Conservation (phyloP, 179 eudicot species). For the Corrigiola litoralis region DNA sequence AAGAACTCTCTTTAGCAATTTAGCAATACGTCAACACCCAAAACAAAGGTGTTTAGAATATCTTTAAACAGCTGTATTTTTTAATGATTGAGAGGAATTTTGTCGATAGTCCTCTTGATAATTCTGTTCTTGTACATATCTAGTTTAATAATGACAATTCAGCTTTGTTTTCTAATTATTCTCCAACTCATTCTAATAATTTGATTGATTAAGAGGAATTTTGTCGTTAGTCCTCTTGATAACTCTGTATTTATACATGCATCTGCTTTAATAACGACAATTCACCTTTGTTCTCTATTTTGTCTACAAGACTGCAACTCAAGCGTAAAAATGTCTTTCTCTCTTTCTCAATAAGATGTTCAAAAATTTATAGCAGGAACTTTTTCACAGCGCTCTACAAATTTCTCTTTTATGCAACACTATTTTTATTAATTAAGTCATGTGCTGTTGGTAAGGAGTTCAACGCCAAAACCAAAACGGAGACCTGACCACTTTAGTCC, state of each 20-base stretch:
- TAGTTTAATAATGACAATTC: not conserved
- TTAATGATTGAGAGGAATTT: slow-evolving; percentile 9
- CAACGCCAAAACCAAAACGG: no score
- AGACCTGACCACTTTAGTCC: no score
- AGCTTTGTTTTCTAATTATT: not conserved
- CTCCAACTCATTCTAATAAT: not conserved
- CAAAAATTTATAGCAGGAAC: no score
- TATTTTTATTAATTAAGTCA: no score
- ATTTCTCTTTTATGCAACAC: no score
- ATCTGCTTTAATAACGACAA: not conserved
- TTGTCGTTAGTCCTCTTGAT: slow-evolving; percentile 10
- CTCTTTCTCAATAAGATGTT: no score
- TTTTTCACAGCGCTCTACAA: no score
- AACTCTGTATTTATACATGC: not conserved
- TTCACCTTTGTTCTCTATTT: not conserved
- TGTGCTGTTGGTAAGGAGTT: no score
- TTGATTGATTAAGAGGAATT: slow-evolving; percentile 17
- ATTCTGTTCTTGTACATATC: slow-evolving; percentile 1
- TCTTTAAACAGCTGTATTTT: not conserved
- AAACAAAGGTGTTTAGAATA: not conserved
- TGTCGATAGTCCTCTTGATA: slow-evolving; percentile 8
- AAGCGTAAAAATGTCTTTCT: no score
- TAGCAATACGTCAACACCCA: no score
- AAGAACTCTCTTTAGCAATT: no score
- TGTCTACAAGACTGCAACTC: no score